Conservation (phyloP, 164 flowering plant genomes). For the Vitis cinerea region DNA sequence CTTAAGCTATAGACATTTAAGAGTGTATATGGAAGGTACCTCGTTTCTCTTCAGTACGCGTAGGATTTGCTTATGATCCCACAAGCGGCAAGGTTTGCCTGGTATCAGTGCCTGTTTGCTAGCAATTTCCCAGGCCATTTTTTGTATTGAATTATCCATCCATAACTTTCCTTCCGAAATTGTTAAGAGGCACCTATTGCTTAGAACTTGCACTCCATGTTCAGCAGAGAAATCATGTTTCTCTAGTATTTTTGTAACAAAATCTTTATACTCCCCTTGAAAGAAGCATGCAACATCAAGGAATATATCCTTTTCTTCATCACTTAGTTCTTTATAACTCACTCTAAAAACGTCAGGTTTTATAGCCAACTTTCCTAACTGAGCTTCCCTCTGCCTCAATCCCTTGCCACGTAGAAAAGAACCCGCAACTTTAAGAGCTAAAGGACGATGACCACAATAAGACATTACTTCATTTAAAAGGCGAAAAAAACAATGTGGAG, state of each 20-base stretch:
- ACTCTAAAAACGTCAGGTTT: background rate
- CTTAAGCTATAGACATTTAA: no score
- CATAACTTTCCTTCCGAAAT: background rate
- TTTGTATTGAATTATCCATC: no score
- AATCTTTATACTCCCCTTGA: background rate
- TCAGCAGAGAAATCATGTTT: background rate
- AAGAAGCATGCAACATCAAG: background rate
- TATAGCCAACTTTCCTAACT: background rate
- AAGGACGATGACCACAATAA: background rate
- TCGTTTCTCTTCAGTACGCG: no score
- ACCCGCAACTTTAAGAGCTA: background rate
- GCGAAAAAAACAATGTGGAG: background rate
- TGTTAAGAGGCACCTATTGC: background rate
- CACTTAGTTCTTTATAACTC: background rate
- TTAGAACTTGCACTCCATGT: background rate
- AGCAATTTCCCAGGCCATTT: no score
- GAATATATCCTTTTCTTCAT: background rate
- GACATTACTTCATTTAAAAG: background rate
- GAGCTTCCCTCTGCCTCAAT: background rate
- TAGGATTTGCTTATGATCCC: no score
- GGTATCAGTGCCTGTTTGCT: rapidly evolving
- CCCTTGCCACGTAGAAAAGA: background rate
- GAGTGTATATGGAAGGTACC: no score
- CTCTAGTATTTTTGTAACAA: background rate
- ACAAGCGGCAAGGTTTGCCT: no score